Base-by-base conservation (phyloP, 2,329 filamentous ascomycete genomes). In the Magnaporthiopsis poae region DNA sequence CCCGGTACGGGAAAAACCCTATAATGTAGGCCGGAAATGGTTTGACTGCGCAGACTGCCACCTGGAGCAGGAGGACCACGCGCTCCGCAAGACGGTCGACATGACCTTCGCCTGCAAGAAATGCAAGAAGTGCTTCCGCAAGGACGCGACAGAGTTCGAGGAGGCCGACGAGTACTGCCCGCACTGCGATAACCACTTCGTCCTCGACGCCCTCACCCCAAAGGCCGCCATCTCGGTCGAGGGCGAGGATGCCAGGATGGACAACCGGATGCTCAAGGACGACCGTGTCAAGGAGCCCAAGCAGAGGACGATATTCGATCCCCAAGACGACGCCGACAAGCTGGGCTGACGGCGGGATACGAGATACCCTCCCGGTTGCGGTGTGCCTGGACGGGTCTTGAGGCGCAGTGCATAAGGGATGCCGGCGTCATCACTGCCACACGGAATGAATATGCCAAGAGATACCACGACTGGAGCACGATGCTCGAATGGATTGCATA, bases 41-140 rank as follows among this genome's bases (percentile, higher is more conserved):
- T 99, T 97, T 80, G 95, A 99, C 82, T 99, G 95, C 79, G 90
- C 91, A 70, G 90, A 97, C 77, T 99, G 95, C 80, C 95, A 99
- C 80, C 80, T 81, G 66, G 95, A 99, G 77, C 82, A 86, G 69
- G 90, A 96, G 77, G 79, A 82, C 68, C 95, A 98, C 77, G 79
- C 84, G 56, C 87, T 99, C 29, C 79, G 86, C 66, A 90, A 96
- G 79, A 84, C 82, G 70, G 84, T 88, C 72, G 95, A 99, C 75
- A 96, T 99, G 92, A 86, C 82, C 56, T 98, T 99, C 74, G 92
- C 91, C 65, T 99, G 95, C 86, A 99, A 99, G 74, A 99, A 99
- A 81, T 99, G 95, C 87, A 93, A 90, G 72, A 99, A 99, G 80
- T 93, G 89, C 78, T 99, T 99, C 82, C 90, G 95, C 71, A 99